Percentiles rank a stretch among this genome's conserved stretches.
Evolutionary conservation across 2,329 filamentous ascomycete genomes (phyloP).

Genomic region (Eutypella sp.): DNA sequence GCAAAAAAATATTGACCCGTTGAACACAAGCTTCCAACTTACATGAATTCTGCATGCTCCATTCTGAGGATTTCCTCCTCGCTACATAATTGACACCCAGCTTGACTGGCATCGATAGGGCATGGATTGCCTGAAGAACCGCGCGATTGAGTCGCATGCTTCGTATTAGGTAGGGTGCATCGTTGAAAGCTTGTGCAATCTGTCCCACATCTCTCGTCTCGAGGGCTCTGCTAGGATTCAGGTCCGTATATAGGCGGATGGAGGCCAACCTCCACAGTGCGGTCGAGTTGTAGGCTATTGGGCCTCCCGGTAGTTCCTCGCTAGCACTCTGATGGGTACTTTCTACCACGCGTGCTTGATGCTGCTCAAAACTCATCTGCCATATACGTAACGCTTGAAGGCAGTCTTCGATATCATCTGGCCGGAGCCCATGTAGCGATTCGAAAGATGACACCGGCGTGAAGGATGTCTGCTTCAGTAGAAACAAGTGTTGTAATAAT

Average conservation of each 20-base stretch:
- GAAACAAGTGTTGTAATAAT: slow-evolving; percentile 66
- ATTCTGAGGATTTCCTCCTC: slow-evolving; percentile 55
- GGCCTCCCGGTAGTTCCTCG: slow-evolving; percentile 51
- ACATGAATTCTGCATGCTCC: slow-evolving; percentile 60
- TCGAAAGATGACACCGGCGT: slow-evolving; percentile 44
- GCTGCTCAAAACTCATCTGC: slow-evolving; percentile 55
- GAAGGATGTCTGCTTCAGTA: slow-evolving; percentile 59
- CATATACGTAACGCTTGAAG: slow-evolving; percentile 51
- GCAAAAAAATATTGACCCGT: slow-evolving; percentile 3
- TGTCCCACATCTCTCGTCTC: slow-evolving; percentile 59
- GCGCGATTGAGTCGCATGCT: slow-evolving; percentile 57
- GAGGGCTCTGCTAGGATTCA: slow-evolving; percentile 56
- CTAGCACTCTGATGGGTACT: slow-evolving; percentile 39
- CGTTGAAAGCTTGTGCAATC: slow-evolving; percentile 57
- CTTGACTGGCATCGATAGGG: slow-evolving; percentile 62
- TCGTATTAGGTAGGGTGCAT: slow-evolving; percentile 53
- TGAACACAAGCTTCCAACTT: slow-evolving; percentile 28
- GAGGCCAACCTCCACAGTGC: slow-evolving; percentile 57
- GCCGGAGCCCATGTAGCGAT: slow-evolving; percentile 43
- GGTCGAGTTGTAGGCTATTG: slow-evolving; percentile 62
- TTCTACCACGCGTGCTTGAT: slow-evolving; percentile 47
- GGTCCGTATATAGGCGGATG: slow-evolving; percentile 61
- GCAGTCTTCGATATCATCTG: slow-evolving; percentile 53
- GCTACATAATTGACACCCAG: slow-evolving; percentile 58
- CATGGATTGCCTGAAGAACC: slow-evolving; percentile 63